Percentiles rank a stretch among this genome's conserved stretches.
Evolutionary conservation across 768 basidiomycete species (phyloP).

Genomic region (Glaciozyma antarctica): DNA sequence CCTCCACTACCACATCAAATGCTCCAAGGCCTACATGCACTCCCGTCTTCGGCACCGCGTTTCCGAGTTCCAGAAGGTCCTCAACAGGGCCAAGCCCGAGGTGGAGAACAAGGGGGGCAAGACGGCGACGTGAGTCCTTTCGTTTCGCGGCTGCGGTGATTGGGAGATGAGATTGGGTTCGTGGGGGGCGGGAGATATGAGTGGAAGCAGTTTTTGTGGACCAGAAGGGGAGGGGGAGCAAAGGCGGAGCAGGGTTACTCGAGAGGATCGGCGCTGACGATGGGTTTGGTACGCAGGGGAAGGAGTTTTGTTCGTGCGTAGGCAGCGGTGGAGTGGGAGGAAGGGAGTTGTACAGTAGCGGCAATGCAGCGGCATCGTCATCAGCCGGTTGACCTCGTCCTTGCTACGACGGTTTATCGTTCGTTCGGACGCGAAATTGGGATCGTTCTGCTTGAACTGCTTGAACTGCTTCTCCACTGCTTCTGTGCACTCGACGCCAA

Average conservation of each 20-base stretch:
- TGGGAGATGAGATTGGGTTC: too few species aligned
- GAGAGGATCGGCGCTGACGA: not conserved
- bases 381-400: not conserved
- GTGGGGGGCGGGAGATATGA: not conserved
- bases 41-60: slow-evolving; percentile 90
- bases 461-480: too few species aligned
- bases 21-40: slow-evolving; percentile 89
- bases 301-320: not conserved
- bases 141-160: not conserved
- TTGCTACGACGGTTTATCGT: not conserved
- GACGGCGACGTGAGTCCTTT: slow-evolving; percentile 55
- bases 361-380: not conserved
- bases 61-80: slow-evolving; percentile 68
- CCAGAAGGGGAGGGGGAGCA: too few species aligned
- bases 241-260: too few species aligned
- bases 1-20: slow-evolving; percentile 99
- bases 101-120: slow-evolving; percentile 63
- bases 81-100: slow-evolving; percentile 94
- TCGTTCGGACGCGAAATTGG: not conserved
- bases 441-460: not conserved
- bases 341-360: not conserved
- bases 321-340: not conserved
- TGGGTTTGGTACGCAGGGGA: not conserved
- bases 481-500: too few species aligned
- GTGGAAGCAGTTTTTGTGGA: too few species aligned